Base-by-base conservation (phyloP, 495 filamentous ascomycete genomes). In the Aspergillus cavernicola region DNA sequence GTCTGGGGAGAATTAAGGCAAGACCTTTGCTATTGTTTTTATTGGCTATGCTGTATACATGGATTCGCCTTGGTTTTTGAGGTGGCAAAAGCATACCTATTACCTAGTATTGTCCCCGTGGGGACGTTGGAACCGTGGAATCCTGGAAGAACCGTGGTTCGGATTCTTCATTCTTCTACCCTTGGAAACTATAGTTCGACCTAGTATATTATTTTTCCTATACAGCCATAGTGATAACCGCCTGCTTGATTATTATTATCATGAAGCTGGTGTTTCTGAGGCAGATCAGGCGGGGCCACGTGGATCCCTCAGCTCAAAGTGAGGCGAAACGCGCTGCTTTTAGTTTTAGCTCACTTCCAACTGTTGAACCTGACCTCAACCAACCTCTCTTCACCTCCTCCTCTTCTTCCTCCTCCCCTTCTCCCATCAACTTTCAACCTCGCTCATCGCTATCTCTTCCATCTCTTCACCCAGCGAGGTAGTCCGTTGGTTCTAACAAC, bases 271-370 rank as follows among this genome's bases (percentile, higher is more conserved):
- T 46, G 26, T 33, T 6, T n/a, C 31, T 24, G 32, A 28, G 12
- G 20, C 26, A 37, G 20, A 48, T 23, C 32, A 50, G 58, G 67
- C 66, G 65, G 69, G 61, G 66, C 63, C 72, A 73, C 72, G 70
- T 75, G 70, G 65, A 75, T 69, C 63, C 43, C 44, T 48, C 44
- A 35, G 35, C 53, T 46, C 39, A 61, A 68, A 68, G 70, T 74
- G 70, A 74, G 70, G 69, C 69, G 50, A 44, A 31, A 50, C 11
- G 32, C 45, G 45, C 44, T 41, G 46, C 32, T 32, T 32, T 52
- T 36, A 51, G 46, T 48, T 48, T 56, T 41, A 32, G 11, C 40
- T 55, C 55, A 48, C 28, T 15, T 43, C 19, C n/a, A n/a, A n/a
- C 29, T 50, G 45, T 39, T 42, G 46, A 46, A 29, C 58, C 26